Percentiles rank a stretch among this genome's conserved stretches.
phyloP scores from a whole-genome alignment of 2,329 filamentous ascomycete genomes.

The Paraphoma chrysanthemicola region DNA sequence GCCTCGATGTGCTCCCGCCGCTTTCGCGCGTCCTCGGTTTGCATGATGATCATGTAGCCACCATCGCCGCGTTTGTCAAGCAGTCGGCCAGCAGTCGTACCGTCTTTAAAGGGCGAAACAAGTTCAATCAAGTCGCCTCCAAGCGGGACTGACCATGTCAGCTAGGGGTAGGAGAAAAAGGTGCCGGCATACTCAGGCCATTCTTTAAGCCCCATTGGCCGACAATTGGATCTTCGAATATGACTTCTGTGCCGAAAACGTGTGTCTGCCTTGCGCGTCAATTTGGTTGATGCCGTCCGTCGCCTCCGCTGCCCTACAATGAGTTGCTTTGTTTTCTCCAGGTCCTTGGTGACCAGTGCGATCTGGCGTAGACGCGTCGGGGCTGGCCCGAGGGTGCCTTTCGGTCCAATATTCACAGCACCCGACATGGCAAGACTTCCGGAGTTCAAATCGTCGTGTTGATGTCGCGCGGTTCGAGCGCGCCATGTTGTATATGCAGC shows the following conservation, averaged over 20 bases:
- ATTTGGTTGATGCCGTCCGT: not conserved
- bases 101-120: slow-evolving; percentile 46
- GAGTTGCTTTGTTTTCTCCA: slow-evolving; percentile 31
- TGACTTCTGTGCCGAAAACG: slow-evolving; percentile 50
- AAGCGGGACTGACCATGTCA: slow-evolving; percentile 43
- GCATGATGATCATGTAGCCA: slow-evolving; percentile 60
- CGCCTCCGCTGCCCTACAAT: slow-evolving; percentile 23
- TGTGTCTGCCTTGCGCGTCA: slow-evolving; percentile 31
- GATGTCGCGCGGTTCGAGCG: not conserved
- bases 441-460: not conserved
- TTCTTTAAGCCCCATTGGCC: slow-evolving; percentile 51
- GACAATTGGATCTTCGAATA: slow-evolving; percentile 49
- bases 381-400: slow-evolving; percentile 10
- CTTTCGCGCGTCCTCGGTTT: slow-evolving; percentile 49
- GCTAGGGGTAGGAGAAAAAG: not conserved
- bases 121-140: slow-evolving; percentile 55
- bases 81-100: slow-evolving; percentile 52
- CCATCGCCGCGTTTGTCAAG: slow-evolving; percentile 53
- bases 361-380: slow-evolving; percentile 47
- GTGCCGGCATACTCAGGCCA: slow-evolving; percentile 39
- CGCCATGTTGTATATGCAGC: not conserved
- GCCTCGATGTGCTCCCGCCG: slow-evolving; percentile 48
- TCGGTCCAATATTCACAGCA: slow-evolving; percentile 11
- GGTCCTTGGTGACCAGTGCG: slow-evolving; percentile 39
- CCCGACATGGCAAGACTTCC: slow-evolving; percentile 11